These are phyloP conservation scores for Xylaria acuta DNA, from an alignment of 495 filamentous ascomycete species.

Conservation along the genomic window DNA sequence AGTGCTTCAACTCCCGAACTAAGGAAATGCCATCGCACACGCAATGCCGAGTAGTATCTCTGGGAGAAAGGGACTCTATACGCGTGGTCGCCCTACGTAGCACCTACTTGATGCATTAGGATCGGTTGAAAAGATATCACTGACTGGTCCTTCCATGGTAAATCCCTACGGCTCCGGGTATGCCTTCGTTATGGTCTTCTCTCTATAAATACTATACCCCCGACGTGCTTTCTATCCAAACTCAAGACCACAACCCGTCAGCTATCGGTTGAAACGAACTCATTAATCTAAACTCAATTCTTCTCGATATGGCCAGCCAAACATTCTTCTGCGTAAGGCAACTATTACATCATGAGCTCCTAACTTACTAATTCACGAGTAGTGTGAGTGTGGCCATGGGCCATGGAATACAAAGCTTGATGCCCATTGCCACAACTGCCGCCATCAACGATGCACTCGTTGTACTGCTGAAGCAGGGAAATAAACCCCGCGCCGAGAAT, in stretches of 20 bases:
- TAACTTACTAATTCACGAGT: neutral
- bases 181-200: too few relatives aligned
- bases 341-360: neutral
- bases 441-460: neutral
- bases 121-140: neutral
- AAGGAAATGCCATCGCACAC: neutral
- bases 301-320: neutral
- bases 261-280: neutral
- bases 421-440: neutral
- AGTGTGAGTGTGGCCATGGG: slow-evolving; percentile 13
- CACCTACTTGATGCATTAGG: neutral
- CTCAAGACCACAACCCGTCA: neutral
- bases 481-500: neutral
- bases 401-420: neutral
- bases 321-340: slow-evolving; percentile 1
- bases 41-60: neutral
- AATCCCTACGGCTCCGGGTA: neutral
- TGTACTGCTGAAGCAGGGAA: neutral
- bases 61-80: neutral
- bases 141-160: neutral
- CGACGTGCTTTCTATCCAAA: neutral
- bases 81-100: neutral
- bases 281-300: neutral
- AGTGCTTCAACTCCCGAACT: neutral
- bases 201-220: neutral